Conservation (phyloP, 2,329 filamentous ascomycete species). For the Claviceps fusiformis region DNA sequence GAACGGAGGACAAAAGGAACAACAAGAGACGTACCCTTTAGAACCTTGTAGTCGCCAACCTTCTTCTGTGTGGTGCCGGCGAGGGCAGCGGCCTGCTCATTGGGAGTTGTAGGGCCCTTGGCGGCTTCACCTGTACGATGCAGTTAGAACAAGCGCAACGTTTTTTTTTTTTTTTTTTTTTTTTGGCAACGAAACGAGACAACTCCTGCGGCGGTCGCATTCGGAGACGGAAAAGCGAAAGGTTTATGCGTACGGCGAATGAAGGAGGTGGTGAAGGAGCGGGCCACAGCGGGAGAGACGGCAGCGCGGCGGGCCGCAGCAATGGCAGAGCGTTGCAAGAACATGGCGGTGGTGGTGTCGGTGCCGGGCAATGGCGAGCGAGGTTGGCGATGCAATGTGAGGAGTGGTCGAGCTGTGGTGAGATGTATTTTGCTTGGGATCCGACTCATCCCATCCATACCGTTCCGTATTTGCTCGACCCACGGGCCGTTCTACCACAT, state of each 20-base stretch:
- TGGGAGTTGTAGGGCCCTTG: slow-evolving; percentile 21
- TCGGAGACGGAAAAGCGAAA: slow-evolving; percentile 16
- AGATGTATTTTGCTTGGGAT: background rate
- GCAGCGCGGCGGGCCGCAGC: slow-evolving; percentile 46
- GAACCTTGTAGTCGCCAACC: slow-evolving; percentile 30
- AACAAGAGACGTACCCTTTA: slow-evolving; percentile 29
- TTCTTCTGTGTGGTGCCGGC: slow-evolving; percentile 29
- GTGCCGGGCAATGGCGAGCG: slow-evolving; percentile 7
- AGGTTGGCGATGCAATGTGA: slow-evolving; percentile 3
- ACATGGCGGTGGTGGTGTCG: slow-evolving; percentile 32
- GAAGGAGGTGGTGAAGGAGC: slow-evolving; percentile 46
- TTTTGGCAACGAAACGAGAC: slow-evolving; percentile 1
- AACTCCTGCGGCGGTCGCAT: slow-evolving; percentile 2
- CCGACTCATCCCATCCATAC: slow-evolving; percentile 1
- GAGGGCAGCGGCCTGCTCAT: slow-evolving; percentile 23
- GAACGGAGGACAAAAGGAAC: background rate
- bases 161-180: too few species aligned
- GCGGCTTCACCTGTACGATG: slow-evolving; percentile 21
- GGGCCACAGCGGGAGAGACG: slow-evolving; percentile 38
- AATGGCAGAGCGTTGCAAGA: slow-evolving; percentile 49
- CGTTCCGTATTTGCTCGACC: background rate
- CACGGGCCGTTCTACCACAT: slow-evolving; percentile 1
- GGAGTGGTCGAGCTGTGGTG: slow-evolving; percentile 5
- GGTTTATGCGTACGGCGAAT: slow-evolving; percentile 38
- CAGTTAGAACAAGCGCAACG: slow-evolving; percentile 1